Conservation (phyloP, 495 filamentous ascomycete species). For the Penicilliopsis zonata region DNA sequence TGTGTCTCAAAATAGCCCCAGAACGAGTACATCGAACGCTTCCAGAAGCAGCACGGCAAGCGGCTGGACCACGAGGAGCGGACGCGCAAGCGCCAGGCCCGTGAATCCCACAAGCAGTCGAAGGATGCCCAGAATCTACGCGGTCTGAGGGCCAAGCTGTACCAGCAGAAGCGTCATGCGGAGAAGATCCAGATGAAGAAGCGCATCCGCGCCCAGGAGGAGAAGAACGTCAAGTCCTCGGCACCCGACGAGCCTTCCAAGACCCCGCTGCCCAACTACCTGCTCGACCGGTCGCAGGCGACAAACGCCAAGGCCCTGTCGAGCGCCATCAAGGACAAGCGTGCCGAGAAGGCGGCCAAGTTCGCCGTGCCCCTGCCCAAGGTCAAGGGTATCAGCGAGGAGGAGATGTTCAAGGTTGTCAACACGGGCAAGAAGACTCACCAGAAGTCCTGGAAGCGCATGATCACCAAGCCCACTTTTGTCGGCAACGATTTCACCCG, state of each 20-base stretch:
- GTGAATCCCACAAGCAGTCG: slow-evolving; percentile 75
- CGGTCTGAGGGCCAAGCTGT: slow-evolving; percentile 85
- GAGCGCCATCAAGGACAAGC: slow-evolving; percentile 78
- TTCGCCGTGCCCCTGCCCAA: slow-evolving; percentile 91
- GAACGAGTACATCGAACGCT: slow-evolving; percentile 68
- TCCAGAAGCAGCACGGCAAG: slow-evolving; percentile 70
- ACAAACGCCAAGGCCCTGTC: slow-evolving; percentile 83
- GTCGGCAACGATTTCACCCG: slow-evolving; percentile 88
- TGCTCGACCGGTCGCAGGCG: slow-evolving; percentile 79
- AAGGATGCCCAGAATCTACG: slow-evolving; percentile 84
- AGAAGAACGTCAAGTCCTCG: slow-evolving; percentile 90
- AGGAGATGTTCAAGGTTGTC: slow-evolving; percentile 98
- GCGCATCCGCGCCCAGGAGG: slow-evolving; percentile 84
- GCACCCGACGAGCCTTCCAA: slow-evolving; percentile 58
- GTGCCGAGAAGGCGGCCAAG: slow-evolving; percentile 87
- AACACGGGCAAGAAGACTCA: slow-evolving; percentile 82
- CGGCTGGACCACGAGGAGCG: slow-evolving; percentile 87
- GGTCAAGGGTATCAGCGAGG: slow-evolving; percentile 85
- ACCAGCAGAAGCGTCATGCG: slow-evolving; percentile 83
- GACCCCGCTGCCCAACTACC: slow-evolving; percentile 71
- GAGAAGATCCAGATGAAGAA: slow-evolving; percentile 99
- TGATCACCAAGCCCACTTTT: slow-evolving; percentile 89
- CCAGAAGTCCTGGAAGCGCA: slow-evolving; percentile 82
- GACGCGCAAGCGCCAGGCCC: slow-evolving; percentile 71
- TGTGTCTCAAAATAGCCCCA: neutral